A percentile compares a stretch with the other conserved stretches of the same genome.
phyloP scores from a whole-genome alignment of 352 stramenopile genomes.

The Phytophthora sansomeana region DNA sequence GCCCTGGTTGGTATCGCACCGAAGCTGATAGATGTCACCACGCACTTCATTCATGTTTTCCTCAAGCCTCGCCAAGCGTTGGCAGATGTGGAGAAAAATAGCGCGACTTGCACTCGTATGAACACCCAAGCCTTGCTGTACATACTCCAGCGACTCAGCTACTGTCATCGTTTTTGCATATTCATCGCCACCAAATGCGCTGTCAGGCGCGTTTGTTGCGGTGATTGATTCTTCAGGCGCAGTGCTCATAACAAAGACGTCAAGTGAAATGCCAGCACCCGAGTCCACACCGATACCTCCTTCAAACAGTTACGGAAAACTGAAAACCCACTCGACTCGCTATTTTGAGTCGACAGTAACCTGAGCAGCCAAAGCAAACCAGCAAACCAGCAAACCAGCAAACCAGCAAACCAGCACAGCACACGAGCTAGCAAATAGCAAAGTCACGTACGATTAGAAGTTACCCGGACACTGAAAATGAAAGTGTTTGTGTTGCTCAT shows the following conservation, averaged over 20 bases:
- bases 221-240: background rate
- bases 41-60: slow-evolving; percentile 49
- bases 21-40: slow-evolving; percentile 47
- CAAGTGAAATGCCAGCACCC: background rate
- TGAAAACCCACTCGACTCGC: slow-evolving; percentile 1
- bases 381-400: background rate
- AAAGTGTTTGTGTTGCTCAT: slow-evolving; percentile 1
- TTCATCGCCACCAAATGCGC: background rate
- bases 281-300: background rate
- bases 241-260: slow-evolving; percentile 12
- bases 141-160: slow-evolving; percentile 45
- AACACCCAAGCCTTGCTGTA: slow-evolving; percentile 60
- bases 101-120: slow-evolving; percentile 63
- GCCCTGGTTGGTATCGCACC: slow-evolving; percentile 47
- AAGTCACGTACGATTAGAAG: slow-evolving; percentile 26
- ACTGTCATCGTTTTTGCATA: slow-evolving; percentile 2
- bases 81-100: slow-evolving; percentile 72
- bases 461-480: slow-evolving; percentile 4
- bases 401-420: background rate
- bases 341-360: slow-evolving; percentile 18
- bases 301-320: slow-evolving; percentile 18
- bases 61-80: slow-evolving; percentile 66
- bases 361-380: background rate
- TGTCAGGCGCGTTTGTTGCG: background rate
- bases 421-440: background rate